Evolutionary conservation across 805 yeast genomes (phyloP), one percentile per base, ranked within the genome.

Genomic region (Blastobotrys mokoenaii): DNA sequence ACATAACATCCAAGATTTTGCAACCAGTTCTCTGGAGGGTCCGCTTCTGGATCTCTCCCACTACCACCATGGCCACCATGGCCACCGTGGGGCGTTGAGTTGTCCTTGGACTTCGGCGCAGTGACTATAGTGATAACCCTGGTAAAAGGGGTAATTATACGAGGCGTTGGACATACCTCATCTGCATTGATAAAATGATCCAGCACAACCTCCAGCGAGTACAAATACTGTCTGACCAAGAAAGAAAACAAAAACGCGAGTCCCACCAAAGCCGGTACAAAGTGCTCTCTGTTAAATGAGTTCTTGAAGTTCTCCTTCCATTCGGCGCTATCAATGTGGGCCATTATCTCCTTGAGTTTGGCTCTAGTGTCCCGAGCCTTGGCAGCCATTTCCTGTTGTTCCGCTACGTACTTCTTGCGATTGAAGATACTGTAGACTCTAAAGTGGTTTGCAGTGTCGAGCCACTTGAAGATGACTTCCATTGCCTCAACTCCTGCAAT

Each of bases 21-120:
- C 20, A 45, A 38, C 10, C 49, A n/a, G 15, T 41, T 48, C 30
- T 61, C 50, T 1, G 66, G 63, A 1, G 65, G 64, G 1, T 60
- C 45, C 6, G 60, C 57, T 36, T 61, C 64, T 2, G 64, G 63
- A 43, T 61, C 49, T 15, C 66, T 49, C 1, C 46, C 50, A 7
- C 36, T 8, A 10, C 14, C 32, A n/a, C 27, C 31, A n/a, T n/a
- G n/a, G n/a, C n/a, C n/a, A 10, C 35, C 6, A 37, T 30, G 35
- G 25, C 31, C 12, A 40, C 31, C 17, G 31, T 22, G 32, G 25
- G 14, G 32, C 32, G 18, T 3, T 16, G 18, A 15, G 8, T 17
- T 8, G 39, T 11, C 3, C 10, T 17, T 12, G 9, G n/a, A 36
- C 14, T 18, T 12, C 14, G 39, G 25, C 3, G 5, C 38, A 14